Evolutionary conservation across 2,329 filamentous ascomycete species (phyloP).

Genomic region (Aspergillus transmontanensis): DNA sequence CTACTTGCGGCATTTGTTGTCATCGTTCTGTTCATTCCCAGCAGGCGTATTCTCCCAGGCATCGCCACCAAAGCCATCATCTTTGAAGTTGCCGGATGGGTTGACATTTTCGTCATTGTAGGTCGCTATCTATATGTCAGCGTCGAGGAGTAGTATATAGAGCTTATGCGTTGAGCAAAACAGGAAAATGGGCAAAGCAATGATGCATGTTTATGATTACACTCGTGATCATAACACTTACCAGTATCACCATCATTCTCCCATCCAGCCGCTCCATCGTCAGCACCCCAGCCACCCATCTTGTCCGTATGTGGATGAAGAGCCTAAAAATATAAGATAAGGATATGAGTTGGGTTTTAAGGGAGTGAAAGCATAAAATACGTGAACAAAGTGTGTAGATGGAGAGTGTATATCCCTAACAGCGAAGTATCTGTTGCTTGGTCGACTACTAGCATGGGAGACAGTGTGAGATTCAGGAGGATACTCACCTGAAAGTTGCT

Average conservation of each 20-base stretch:
- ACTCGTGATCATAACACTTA: neutral
- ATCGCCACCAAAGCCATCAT: slow-evolving; percentile 8
- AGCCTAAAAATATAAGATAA: neutral
- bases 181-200: neutral
- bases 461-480: neutral
- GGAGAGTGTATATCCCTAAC: neutral
- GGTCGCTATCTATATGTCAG: neutral
- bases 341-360: neutral
- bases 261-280: neutral
- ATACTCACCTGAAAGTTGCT: neutral
- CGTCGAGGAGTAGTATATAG: neutral
- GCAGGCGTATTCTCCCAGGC: slow-evolving; percentile 9
- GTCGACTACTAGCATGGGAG: neutral
- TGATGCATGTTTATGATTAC: neutral
- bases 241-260: neutral
- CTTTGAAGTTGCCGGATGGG: slow-evolving; percentile 10
- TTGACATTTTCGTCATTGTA: slow-evolving; percentile 21
- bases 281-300: neutral
- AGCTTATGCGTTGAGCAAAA: neutral
- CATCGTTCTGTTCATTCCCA: slow-evolving; percentile 13
- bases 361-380: neutral
- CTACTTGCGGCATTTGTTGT: slow-evolving; percentile 41
- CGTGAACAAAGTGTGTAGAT: neutral
- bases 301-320: neutral
- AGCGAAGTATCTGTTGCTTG: neutral